These are phyloP conservation scores for Mucor piriformis DNA, from an alignment of 371 early-diverging fungal species.

Conservation along the genomic window DNA sequence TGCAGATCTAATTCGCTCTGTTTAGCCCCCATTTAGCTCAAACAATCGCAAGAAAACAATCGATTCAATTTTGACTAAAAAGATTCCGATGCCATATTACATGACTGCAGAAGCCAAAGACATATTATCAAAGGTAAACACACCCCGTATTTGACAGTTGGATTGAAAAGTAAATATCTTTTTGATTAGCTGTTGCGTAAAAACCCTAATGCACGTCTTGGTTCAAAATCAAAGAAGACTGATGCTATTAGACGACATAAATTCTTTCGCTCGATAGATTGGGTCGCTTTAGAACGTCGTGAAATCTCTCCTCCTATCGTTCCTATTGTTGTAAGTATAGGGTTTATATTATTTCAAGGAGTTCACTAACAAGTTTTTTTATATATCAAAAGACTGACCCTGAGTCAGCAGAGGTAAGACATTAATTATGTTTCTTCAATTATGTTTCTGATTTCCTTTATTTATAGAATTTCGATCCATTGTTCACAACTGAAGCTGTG, in stretches of 20 bases:
- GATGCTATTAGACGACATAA: constrained; percentile 82
- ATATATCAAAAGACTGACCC: constrained; percentile 49
- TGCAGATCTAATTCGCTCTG: not conserved
- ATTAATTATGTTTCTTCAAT: not conserved
- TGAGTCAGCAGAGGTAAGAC: constrained; percentile 44
- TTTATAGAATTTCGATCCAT: constrained; percentile 42
- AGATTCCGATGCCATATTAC: constrained; percentile 74
- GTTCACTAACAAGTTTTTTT: not conserved
- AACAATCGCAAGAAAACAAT: constrained; percentile 78
- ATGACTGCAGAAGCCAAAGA: constrained; percentile 70
- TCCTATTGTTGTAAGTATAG: constrained; percentile 69
- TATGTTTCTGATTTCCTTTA: not conserved
- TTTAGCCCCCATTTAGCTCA: constrained; percentile 75
- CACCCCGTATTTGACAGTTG: not conserved
- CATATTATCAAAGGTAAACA: constrained; percentile 46
- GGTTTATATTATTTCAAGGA: not conserved
- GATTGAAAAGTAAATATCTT: not conserved
- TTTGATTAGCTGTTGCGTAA: constrained; percentile 66
- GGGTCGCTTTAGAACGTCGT: constrained; percentile 67
- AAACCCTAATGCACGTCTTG: constrained; percentile 71
- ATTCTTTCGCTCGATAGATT: constrained; percentile 88
- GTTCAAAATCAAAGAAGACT: constrained; percentile 70
- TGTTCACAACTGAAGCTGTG: constrained; percentile 33
- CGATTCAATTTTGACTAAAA: constrained; percentile 77
- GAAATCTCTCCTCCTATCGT: constrained; percentile 77